These are phyloP conservation scores for Aspergillus unguis DNA, from an alignment of 2,329 filamentous ascomycete genomes.

Conservation along the genomic window DNA sequence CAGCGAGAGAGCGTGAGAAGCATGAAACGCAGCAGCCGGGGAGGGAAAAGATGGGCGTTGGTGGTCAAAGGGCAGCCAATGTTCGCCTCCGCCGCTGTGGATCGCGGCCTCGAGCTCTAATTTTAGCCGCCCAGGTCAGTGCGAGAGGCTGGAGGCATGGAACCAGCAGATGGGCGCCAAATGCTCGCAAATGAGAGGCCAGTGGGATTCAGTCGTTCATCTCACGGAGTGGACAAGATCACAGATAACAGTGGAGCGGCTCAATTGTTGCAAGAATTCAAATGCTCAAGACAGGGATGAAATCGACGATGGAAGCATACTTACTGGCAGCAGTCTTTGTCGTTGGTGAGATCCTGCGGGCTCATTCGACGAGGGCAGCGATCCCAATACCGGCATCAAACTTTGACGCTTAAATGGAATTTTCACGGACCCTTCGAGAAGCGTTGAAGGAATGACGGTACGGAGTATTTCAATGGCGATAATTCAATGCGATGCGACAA, in stretches of 20 bases:
- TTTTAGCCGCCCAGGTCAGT: constrained; percentile 35
- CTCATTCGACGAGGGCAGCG: background rate
- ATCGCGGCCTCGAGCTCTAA: constrained; percentile 28
- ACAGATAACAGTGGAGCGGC: too few relatives aligned
- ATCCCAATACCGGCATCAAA: constrained; percentile 10
- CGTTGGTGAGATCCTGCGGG: too few relatives aligned
- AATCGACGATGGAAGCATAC: too few relatives aligned
- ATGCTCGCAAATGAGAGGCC: constrained; percentile 30
- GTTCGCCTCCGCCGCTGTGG: constrained; percentile 1
- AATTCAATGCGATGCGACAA: too few relatives aligned
- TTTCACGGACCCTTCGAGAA: constrained; percentile 18
- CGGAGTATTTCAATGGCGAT: background rate
- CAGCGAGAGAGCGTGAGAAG: constrained; percentile 8
- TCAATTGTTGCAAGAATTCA: too few relatives aligned
- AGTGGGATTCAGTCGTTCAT: background rate
- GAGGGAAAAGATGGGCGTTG: constrained; percentile 13
- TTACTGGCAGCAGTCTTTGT: too few relatives aligned
- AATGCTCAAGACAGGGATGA: too few relatives aligned
- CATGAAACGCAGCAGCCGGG: constrained; percentile 11
- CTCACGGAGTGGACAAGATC: too few relatives aligned
- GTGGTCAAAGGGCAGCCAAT: constrained; percentile 16
- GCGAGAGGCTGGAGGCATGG: constrained; percentile 22
- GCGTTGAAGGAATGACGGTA: constrained; percentile 3
- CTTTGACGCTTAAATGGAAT: constrained; percentile 2
- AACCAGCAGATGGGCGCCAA: constrained; percentile 32